Evolutionary conservation across 2,329 filamentous ascomycete genomes (phyloP).

Genomic region (Bimuria novae-zelandiae): DNA sequence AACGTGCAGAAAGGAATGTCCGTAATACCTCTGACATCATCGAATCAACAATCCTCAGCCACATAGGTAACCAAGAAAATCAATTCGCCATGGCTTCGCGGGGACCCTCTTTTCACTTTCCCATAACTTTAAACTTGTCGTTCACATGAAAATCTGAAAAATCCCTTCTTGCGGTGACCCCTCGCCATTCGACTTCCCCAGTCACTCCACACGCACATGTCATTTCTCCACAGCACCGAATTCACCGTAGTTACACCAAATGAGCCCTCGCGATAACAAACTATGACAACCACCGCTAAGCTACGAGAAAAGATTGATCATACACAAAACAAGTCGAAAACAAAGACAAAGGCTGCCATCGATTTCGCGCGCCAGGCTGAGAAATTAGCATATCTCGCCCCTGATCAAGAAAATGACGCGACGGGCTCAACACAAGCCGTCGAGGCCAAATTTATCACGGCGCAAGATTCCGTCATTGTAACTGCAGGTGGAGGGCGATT

Average conservation of each 20-base stretch:
- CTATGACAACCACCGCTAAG: conserved; percentile 29
- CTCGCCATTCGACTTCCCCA: conserved; percentile 1
- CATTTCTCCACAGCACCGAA: conserved; percentile 25
- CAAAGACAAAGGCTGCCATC: conserved; percentile 50
- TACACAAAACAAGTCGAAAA: conserved; percentile 26
- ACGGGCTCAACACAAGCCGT: conserved; percentile 60
- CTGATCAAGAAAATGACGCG: conserved; percentile 46
- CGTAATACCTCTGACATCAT: conserved; percentile 2
- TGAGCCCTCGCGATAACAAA: conserved; percentile 8
- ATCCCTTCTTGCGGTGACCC: background rate
- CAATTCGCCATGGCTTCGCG: background rate
- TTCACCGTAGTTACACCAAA: conserved; percentile 19
- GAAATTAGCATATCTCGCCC: conserved; percentile 49
- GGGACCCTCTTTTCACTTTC: background rate
- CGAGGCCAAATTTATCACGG: conserved; percentile 66
- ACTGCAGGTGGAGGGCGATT: conserved; percentile 69
- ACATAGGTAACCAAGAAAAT: background rate
- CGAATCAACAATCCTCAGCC: background rate
- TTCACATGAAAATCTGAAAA: background rate
- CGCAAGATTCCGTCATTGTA: conserved; percentile 72
- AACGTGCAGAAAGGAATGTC: background rate
- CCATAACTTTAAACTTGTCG: background rate
- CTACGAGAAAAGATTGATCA: conserved; percentile 28
- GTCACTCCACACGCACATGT: conserved; percentile 20
- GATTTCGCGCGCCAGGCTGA: conserved; percentile 66